These are phyloP conservation scores for Entomortierella lignicola DNA, from an alignment of 192 early-diverging fungal genomes.

Conservation along the genomic window DNA sequence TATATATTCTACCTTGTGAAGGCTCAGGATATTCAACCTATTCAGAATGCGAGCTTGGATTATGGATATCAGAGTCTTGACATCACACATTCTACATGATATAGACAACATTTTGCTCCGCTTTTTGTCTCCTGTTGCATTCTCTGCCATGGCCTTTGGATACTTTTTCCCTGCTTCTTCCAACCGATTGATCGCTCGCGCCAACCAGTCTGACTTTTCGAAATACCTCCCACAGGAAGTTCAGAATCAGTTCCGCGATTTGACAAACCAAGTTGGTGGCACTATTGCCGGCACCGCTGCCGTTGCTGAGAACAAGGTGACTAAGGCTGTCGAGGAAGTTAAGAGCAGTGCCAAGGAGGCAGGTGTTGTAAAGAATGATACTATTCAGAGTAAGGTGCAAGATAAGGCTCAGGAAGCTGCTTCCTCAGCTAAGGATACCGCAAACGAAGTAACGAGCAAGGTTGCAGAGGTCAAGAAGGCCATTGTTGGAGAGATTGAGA, in stretches of 20 bases:
- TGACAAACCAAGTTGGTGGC: slow-evolving; percentile 13
- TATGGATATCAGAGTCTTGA: no score
- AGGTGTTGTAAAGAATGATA: slow-evolving; percentile 14
- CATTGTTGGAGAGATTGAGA: slow-evolving; percentile 19
- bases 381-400: slow-evolving; percentile 19
- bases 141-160: slow-evolving; percentile 52
- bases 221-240: slow-evolving; percentile 47
- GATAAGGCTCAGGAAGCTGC: slow-evolving; percentile 34
- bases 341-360: slow-evolving; percentile 32
- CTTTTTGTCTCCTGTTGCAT: slow-evolving; percentile 43
- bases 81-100: background rate
- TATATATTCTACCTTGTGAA: no score
- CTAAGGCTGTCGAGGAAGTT: slow-evolving; percentile 32
- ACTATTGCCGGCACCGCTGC: slow-evolving; percentile 3
- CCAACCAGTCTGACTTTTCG: slow-evolving; percentile 42
- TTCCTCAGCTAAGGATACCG: slow-evolving; percentile 24
- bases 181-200: slow-evolving; percentile 44
- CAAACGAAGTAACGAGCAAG: slow-evolving; percentile 45
- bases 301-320: slow-evolving; percentile 19
- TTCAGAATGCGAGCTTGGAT: background rate
- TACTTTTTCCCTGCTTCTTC: slow-evolving; percentile 52
- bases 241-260: slow-evolving; percentile 48
- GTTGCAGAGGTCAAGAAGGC: slow-evolving; percentile 45
- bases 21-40: no score
- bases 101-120: slow-evolving; percentile 48